Base-by-base conservation (phyloP, 805 yeast species). In the Hanseniaspora hatyaiensis region DNA sequence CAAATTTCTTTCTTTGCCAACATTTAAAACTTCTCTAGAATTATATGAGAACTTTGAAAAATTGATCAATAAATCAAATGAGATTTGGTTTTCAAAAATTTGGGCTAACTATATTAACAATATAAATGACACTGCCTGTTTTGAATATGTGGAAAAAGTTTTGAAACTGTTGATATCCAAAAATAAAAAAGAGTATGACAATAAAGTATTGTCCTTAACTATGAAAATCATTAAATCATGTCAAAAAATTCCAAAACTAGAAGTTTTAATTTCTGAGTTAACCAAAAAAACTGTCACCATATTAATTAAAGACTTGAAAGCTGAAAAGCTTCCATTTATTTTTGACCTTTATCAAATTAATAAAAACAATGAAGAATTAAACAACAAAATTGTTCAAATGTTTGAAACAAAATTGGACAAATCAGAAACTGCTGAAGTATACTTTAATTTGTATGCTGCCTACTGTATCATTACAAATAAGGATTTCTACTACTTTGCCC, bases 81-180 rank as follows among this genome's bases (percentile, higher is more conserved):
- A 23, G 6, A 26, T n/a, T 29, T 29, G 36, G n/a, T 32, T 39
- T 24, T 12, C 36, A 12, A 24, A 29, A 8, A 32, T 45, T 23
- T 45, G 49, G 49, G 12, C 9, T 15, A 45, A 45, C 9, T 45
- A 45, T 26, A 20, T 45, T n/a, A 16, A 28, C 9, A 45, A 45
- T 19, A 30, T 31, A 3, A 45, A 45, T 12, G 49, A 45, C 19
- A 18, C 15, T 6, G 12, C 24, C 9, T 45, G 49, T 36, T 36
- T 26, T 18, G 26, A 45, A 4, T 45, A 37, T 23, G 12, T 45
- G 9, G 24, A 23, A 30, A 22, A 13, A 6, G 23, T 32, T 4
- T n/a, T 45, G 4, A 31, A 26, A 13, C n/a, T 18, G 13, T 20
- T 29, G 9, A n/a, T 8, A 26, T 26, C 29, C 6, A 26, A 26